Conservation (phyloP, 345 rosid species). For the Populus alba region DNA sequence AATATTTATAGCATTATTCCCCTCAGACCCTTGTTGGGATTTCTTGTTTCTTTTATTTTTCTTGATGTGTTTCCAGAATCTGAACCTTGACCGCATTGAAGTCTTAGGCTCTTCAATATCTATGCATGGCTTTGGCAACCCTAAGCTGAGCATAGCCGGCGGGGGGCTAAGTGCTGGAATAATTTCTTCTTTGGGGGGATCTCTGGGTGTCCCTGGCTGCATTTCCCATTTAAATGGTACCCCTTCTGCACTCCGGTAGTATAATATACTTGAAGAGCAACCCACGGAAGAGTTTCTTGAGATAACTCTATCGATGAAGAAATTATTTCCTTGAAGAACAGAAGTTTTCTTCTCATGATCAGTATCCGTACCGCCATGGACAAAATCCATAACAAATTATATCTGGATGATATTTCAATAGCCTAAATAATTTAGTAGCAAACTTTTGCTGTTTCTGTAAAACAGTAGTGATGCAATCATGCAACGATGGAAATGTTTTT, state of each 20-base stretch:
- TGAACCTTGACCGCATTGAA: slow-evolving; percentile 32
- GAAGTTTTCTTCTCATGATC: slow-evolving; percentile 21
- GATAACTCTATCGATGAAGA: slow-evolving; percentile 34
- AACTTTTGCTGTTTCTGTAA: background rate
- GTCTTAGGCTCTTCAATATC: slow-evolving; percentile 24
- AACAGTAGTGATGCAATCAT: background rate
- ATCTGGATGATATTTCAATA: background rate
- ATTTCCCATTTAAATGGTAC: slow-evolving; percentile 34
- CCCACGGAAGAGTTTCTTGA: slow-evolving; percentile 35
- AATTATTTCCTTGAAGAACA: slow-evolving; percentile 35
- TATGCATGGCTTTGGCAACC: slow-evolving; percentile 53
- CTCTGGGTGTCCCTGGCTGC: slow-evolving; percentile 23
- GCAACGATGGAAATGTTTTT: background rate
- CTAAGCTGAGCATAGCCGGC: slow-evolving; percentile 56
- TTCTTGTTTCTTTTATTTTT: background rate
- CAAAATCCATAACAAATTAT: slow-evolving; percentile 30
- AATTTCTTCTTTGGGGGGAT: slow-evolving; percentile 7
- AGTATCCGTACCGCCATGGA: slow-evolving; percentile 1
- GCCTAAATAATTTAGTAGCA: background rate
- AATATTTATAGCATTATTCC: background rate
- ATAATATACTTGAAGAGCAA: slow-evolving; percentile 25
- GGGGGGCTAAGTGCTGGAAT: slow-evolving; percentile 46
- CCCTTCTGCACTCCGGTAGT: slow-evolving; percentile 27
- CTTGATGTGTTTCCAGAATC: slow-evolving; percentile 22
- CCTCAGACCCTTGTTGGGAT: background rate